A percentile compares a stretch with the other conserved stretches of the same genome.
phyloP scores from a whole-genome alignment of 495 filamentous ascomycete species.

The Penicillium waksmanii region DNA sequence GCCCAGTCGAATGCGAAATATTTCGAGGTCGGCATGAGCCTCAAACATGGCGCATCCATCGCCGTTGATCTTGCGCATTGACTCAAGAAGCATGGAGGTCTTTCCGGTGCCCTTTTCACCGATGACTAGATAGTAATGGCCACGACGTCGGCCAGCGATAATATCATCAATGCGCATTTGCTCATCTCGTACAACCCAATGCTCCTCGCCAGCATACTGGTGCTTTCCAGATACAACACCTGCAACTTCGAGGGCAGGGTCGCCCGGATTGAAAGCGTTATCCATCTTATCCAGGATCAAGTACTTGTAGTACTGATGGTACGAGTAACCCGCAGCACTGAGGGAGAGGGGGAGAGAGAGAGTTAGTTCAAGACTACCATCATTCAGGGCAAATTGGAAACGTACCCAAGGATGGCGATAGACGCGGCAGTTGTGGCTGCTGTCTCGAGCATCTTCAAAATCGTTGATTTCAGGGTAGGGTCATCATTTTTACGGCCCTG shows the following conservation, averaged over 20 bases:
- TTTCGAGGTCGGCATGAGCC: conserved; percentile 91
- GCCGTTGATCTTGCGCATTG: conserved; percentile 88
- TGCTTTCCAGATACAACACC: conserved; percentile 64
- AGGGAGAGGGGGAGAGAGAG: conserved; percentile 3
- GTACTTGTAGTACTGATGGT: conserved; percentile 87
- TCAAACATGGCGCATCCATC: conserved; percentile 91
- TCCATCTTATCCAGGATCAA: conserved; percentile 87
- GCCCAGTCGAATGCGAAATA: conserved; percentile 88
- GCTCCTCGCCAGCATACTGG: conserved; percentile 58
- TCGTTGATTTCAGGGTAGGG: conserved; percentile 48
- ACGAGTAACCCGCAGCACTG: conserved; percentile 78
- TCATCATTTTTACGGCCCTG: conserved; percentile 33
- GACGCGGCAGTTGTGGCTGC: conserved; percentile 88
- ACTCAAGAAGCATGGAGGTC: conserved; percentile 90
- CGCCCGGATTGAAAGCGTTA: conserved; percentile 89
- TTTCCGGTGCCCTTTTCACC: conserved; percentile 98
- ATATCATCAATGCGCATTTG: conserved; percentile 79
- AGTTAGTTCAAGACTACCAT: conserved; percentile 14
- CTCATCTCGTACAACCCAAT: conserved; percentile 84
- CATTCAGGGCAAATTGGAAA: conserved; percentile 20
- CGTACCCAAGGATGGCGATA: conserved; percentile 76
- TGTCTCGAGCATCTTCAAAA: conserved; percentile 82
- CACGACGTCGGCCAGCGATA: conserved; percentile 65
- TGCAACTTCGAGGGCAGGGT: conserved; percentile 88
- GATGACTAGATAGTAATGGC: conserved; percentile 91